Conservation (phyloP, 257 asterid species). For the Hygrophila difformis region DNA sequence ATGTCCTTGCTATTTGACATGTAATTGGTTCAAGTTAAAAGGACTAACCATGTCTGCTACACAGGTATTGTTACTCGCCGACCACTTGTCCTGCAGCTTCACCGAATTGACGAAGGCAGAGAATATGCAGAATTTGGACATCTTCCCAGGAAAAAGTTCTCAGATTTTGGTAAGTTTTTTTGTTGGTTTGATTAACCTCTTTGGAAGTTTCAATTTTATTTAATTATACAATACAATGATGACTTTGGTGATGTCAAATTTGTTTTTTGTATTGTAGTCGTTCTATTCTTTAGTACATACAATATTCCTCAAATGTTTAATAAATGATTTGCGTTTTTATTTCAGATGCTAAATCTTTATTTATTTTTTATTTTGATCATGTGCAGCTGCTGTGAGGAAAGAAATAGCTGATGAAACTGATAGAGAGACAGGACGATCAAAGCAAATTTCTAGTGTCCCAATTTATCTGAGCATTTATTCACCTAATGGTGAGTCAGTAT, state of each 20-base stretch:
- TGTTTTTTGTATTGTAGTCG: too few species aligned
- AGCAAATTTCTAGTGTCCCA: constrained; percentile 82
- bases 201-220: neutral
- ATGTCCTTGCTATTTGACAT: neutral
- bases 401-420: constrained; percentile 95
- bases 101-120: constrained; percentile 74
- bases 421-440: constrained; percentile 85
- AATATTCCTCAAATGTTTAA: neutral
- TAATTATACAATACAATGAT: neutral
- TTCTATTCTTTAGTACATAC: too few species aligned
- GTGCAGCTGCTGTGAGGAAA: constrained; percentile 92
- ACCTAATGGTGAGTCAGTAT: constrained; percentile 52
- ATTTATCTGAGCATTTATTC: constrained; percentile 92
- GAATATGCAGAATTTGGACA: constrained; percentile 98
- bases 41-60: constrained; percentile 13
- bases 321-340: neutral
- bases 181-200: neutral
- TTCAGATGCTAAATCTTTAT: neutral
- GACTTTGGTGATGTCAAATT: too few species aligned
- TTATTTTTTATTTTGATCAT: constrained; percentile 18
- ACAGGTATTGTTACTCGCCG: constrained; percentile 96
- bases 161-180: constrained; percentile 73
- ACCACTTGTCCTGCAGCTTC: constrained; percentile 95
- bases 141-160: constrained; percentile 68
- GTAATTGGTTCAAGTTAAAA: neutral